Evolutionary conservation across 2,329 filamentous ascomycete genomes (phyloP), one percentile per base, ranked within the genome.

Genomic region (Scorias spongiosa): DNA sequence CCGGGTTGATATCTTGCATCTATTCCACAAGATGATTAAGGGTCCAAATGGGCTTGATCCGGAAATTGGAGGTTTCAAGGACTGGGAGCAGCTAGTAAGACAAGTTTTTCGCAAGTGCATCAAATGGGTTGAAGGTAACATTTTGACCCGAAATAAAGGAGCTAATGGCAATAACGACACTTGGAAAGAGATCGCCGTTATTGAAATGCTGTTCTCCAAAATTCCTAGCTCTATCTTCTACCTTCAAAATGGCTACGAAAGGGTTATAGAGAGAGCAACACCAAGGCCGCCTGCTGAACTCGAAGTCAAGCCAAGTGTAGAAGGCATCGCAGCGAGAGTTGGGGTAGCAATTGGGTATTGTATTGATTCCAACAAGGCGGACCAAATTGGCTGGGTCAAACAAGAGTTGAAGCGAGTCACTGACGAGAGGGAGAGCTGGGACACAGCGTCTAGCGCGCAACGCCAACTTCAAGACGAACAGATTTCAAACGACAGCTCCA

Each of bases 171-270:
- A 5, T 5, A 9, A 15, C 3, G 9, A 36, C 32, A 51, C 46
- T 52, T 76, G 87, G 38, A 87, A 87, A 0, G 84, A 89, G 49
- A 51, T 58, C 28, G 69, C 95, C 36, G 74, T 93, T 41, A 81
- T 93, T 1, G 91, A 98, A 63, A 77, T 98, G 72, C 70, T 98
- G 11, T 98, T 98, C 63, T 93, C 84, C 61, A 98, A 98, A 63
- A 82, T 87, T 45, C 80, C 79, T 42, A 75, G 76, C 39, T 94
- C 85, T 0, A 74, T 86, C 1, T 85, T 84, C 63, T 96, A 86
- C 58, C 72, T 98, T 5, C 88, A 96, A 57, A 87, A 88, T 56
- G 91, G 91, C 0, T 82, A 85, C 53, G 87, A 95, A 55, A 84
- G 80, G 57, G 86, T 89, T 51, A 76, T 80, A 0, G 60, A 80